A percentile compares a stretch with the other conserved stretches of the same genome.
Conservation (phyloP, 1,284 basidiomycete genomes). For the Leccinum griseonigrum region DNA sequence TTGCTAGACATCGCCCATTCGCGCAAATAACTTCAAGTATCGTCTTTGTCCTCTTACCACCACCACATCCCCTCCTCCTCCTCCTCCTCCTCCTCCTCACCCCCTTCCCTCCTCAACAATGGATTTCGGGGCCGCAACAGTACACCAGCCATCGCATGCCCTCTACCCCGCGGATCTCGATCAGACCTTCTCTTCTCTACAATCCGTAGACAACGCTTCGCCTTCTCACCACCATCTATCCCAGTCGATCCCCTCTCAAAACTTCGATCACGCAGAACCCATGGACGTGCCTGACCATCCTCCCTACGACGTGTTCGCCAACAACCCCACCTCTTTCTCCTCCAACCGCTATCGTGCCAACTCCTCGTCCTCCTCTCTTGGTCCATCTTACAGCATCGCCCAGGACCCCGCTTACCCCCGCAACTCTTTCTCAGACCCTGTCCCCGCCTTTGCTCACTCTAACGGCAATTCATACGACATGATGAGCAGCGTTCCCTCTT, state of each 20-base stretch:
- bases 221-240: constrained; percentile 35
- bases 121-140: constrained; percentile 47
- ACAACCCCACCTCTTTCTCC: constrained; percentile 45
- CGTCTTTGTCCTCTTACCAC: constrained; percentile 24
- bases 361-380: constrained; percentile 61
- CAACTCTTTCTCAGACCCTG: constrained; percentile 54
- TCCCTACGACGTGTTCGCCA: constrained; percentile 62
- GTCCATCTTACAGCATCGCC: constrained; percentile 49
- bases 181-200: constrained; percentile 42
- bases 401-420: constrained; percentile 59
- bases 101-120: constrained; percentile 33
- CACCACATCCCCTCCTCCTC: constrained; percentile 16
- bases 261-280: constrained; percentile 41
- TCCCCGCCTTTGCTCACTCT: constrained; percentile 52
- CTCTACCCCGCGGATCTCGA: constrained; percentile 55
- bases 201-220: constrained; percentile 32
- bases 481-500: constrained; percentile 56
- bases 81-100: constrained; percentile 17
- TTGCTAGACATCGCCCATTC: constrained; percentile 36
- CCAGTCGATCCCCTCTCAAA: constrained; percentile 36
- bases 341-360: constrained; percentile 63
- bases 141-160: constrained; percentile 35
- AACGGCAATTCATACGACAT: constrained; percentile 60
- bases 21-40: constrained; percentile 23
- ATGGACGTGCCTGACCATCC: constrained; percentile 50